Conservation (phyloP, 1,284 basidiomycete species). For the Phylloporus sp. region DNA sequence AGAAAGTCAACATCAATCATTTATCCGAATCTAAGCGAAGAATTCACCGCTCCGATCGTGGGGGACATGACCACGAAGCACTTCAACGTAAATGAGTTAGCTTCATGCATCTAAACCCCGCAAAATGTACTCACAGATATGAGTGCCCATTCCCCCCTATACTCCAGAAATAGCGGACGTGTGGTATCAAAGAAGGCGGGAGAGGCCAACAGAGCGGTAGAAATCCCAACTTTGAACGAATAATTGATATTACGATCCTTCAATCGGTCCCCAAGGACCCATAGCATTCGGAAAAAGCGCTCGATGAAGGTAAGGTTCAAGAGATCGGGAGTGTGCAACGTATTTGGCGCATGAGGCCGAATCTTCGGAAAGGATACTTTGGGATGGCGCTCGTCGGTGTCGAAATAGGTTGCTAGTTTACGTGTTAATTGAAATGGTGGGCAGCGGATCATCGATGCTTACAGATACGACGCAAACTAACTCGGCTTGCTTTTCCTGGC, state of each 20-base stretch:
- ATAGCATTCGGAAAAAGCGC: constrained; percentile 69
- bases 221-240: constrained; percentile 87
- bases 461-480: constrained; percentile 46
- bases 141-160: constrained; percentile 93
- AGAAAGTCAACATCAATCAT: constrained; percentile 16
- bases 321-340: constrained; percentile 76
- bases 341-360: constrained; percentile 80
- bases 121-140: constrained; percentile 67
- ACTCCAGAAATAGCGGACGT: constrained; percentile 78
- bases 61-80: constrained; percentile 91
- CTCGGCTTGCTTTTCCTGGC: constrained; percentile 17
- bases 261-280: constrained; percentile 75
- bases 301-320: constrained; percentile 61
- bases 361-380: constrained; percentile 84
- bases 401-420: constrained; percentile 60
- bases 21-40: constrained; percentile 4
- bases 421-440: constrained; percentile 15
- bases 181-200: constrained; percentile 87
- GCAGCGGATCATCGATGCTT: constrained; percentile 25
- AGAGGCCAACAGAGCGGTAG: constrained; percentile 77
- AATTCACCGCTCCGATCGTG: constrained; percentile 79
- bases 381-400: constrained; percentile 54
- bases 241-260: constrained; percentile 83
- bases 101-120: constrained; percentile 14
- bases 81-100: constrained; percentile 39